A percentile compares a stretch with the other conserved stretches of the same genome.
phyloP scores from a whole-genome alignment of 2,329 filamentous ascomycete species.

The Berkeleyomyces basicola region DNA sequence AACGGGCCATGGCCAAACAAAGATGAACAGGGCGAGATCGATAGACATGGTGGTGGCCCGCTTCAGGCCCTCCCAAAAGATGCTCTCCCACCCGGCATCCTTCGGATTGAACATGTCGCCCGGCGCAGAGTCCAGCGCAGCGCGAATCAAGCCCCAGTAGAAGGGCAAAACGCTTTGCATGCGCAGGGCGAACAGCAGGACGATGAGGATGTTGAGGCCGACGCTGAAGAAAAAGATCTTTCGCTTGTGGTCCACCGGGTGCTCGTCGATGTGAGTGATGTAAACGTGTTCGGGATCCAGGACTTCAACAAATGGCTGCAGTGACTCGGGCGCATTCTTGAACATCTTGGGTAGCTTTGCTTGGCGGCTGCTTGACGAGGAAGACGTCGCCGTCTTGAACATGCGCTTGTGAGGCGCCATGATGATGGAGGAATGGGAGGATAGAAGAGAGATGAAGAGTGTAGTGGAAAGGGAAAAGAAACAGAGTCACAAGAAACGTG shows the following conservation, averaged over 20 bases:
- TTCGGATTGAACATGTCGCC: constrained; percentile 46
- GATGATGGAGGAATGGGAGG: constrained; percentile 17
- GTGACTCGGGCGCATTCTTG: constrained; percentile 42
- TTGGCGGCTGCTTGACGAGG: constrained; percentile 15
- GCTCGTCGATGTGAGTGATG: constrained; percentile 65
- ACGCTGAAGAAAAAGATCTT: constrained; percentile 71
- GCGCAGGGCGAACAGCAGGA: constrained; percentile 48
- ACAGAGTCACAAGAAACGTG: constrained; percentile 5
- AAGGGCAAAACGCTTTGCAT: constrained; percentile 51
- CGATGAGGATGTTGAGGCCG: constrained; percentile 55
- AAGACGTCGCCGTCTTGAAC: constrained; percentile 5
- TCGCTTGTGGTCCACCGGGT: constrained; percentile 54
- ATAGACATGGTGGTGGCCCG: constrained; percentile 52
- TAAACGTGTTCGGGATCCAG: constrained; percentile 60
- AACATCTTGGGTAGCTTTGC: constrained; percentile 46
- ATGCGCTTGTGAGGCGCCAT: constrained; percentile 13
- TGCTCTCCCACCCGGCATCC: constrained; percentile 37
- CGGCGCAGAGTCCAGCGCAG: constrained; percentile 48
- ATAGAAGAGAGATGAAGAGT: background rate
- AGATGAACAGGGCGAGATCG: constrained; percentile 53
- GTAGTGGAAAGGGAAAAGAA: background rate
- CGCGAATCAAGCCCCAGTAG: constrained; percentile 52
- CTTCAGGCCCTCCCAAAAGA: constrained; percentile 38
- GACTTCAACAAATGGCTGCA: constrained; percentile 48
- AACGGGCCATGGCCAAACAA: constrained; percentile 57